phyloP scores from a whole-genome alignment of 495 filamentous ascomycete genomes.

The Penicillium herquei region DNA sequence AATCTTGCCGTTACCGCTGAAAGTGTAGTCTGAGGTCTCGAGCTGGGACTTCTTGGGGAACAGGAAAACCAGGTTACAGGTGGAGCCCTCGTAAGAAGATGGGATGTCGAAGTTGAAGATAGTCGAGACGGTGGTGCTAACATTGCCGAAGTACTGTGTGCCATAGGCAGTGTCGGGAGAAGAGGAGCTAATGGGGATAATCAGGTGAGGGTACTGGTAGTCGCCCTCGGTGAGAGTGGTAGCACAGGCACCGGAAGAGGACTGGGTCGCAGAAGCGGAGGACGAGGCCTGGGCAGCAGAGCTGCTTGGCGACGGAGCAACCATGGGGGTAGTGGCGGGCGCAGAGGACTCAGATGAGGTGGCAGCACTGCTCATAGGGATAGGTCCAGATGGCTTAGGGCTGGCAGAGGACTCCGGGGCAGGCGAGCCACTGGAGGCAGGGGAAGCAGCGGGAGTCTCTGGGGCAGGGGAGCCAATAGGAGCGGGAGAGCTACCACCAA shows the following conservation, averaged over 20 bases:
- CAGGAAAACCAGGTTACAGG: conserved; percentile 65
- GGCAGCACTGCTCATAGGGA: neutral
- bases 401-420: neutral
- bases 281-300: conserved; percentile 3
- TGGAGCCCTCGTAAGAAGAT: conserved; percentile 48
- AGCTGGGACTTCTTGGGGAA: conserved; percentile 55
- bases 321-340: neutral
- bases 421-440: neutral
- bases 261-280: conserved; percentile 11
- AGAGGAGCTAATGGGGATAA: conserved; percentile 61
- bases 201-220: conserved; percentile 64
- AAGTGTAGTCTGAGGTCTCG: conserved; percentile 53
- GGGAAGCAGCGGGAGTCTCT: neutral
- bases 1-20: conserved; percentile 58
- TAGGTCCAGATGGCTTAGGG: conserved; percentile 1
- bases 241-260: conserved; percentile 40
- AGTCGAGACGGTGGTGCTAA: conserved; percentile 54
- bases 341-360: neutral
- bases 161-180: conserved; percentile 50
- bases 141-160: conserved; percentile 52
- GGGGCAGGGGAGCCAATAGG: neutral
- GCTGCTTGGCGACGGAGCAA: conserved; percentile 11
- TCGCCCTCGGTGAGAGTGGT: conserved; percentile 37
- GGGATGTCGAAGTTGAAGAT: conserved; percentile 73
- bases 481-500: neutral